Evolutionary conservation across 2,329 filamentous ascomycete genomes (phyloP).

Genomic region (Diaporthe aspalathi): DNA sequence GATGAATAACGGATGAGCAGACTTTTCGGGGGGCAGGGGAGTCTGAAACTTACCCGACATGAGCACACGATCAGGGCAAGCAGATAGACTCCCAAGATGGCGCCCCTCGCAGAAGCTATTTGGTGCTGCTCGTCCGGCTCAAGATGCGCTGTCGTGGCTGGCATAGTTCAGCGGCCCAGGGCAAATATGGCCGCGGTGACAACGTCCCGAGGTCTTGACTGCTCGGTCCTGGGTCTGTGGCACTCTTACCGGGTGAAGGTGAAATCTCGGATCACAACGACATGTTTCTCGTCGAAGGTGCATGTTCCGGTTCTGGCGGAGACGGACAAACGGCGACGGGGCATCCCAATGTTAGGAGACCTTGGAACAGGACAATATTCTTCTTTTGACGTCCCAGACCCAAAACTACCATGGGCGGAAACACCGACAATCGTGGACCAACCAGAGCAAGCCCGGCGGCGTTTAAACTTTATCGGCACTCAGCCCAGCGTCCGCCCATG

Average conservation of each 20-base stretch:
- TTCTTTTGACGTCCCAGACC: neutral
- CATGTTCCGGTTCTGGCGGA: neutral
- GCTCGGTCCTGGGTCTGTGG: neutral
- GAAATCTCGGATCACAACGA: neutral
- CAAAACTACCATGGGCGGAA: neutral
- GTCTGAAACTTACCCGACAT: neutral
- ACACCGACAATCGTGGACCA: neutral
- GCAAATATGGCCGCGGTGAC: neutral
- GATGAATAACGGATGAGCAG: neutral
- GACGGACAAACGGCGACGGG: neutral
- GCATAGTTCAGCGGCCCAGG: neutral
- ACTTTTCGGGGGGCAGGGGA: neutral
- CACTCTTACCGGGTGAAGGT: neutral
- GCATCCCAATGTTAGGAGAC: neutral
- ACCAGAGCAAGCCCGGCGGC: neutral
- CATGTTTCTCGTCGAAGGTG: neutral
- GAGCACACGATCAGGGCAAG: neutral
- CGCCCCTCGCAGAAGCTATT: neutral
- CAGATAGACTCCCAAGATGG: constrained; percentile 1
- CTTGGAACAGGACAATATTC: neutral
- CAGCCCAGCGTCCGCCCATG: neutral
- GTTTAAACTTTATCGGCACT: constrained; percentile 1
- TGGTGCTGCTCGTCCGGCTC: constrained; percentile 4
- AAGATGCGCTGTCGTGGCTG: constrained; percentile 4
- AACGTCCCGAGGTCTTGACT: neutral